Evolutionary conservation across 768 basidiomycete species (phyloP), one percentile per base, ranked within the genome.

Genomic region (Suillus sp.): DNA sequence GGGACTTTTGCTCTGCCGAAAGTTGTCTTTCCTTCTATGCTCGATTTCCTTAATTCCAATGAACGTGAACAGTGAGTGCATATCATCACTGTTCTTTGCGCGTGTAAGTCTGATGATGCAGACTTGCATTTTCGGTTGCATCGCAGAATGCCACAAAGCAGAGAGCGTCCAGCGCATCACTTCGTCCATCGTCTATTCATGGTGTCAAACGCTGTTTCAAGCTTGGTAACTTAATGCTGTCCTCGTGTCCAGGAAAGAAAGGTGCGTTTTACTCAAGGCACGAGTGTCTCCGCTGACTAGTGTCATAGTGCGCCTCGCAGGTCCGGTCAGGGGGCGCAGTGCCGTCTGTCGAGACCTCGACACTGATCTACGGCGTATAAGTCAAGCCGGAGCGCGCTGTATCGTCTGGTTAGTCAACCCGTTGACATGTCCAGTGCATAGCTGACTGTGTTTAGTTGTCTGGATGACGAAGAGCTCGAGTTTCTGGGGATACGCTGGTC

Each of bases 241-340:
- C 92, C 7, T 95, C 92, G 7, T 98, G 96, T 78, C 96, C 96
- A 2, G 96, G 96, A 4, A 99, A 99, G 77, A 95, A 97, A 83
- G 89, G 90, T 89, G 35, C 11, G 75, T 63, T 32, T 43, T 60
- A 56, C 59, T n/a, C 20, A 7, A 32, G 11, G 10, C 10, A n/a
- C 9, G 7, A 14, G 27, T 59, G 2, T 27, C 47, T 56, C 34
- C 22, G n/a, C 66, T 51, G 20, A 42, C 47, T 27, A 30, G 47
- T 56, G 2, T 48, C 7, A 4, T 32, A 92, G 90, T 92, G 20
- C 86, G 92, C 61, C 77, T 92, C 30, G 80, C 80, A 58, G 92
- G 92, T 3, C 89, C 92, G 35, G 83, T 89, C 11, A 87, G 86
- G 70, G 94, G 95, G 4, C 82, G 96, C 16, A 84, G 85, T 51